Evolutionary conservation across 2,329 filamentous ascomycete species (phyloP), one percentile per base, ranked within the genome.

Genomic region (Ophiostoma ulmi): DNA sequence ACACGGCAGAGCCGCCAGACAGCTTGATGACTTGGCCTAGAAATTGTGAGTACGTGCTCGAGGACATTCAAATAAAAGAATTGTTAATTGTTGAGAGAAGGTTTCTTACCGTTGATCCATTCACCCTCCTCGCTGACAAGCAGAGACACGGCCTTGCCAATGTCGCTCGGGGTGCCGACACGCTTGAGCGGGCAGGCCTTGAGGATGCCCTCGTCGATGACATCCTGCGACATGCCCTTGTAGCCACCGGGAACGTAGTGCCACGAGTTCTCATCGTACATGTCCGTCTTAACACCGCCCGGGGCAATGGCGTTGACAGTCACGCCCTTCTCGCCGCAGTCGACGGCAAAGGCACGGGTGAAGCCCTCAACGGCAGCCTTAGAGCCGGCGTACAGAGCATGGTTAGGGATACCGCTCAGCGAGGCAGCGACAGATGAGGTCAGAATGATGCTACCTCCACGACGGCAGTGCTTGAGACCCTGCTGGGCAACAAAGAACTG

Each of bases 401-500:
- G 89, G 81, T 91, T 86, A 75, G 85, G 85, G 71, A 91, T 87
- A 69, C 89, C 88, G 52, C 88, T 83, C 75, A 91, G 83, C 73
- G 87, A 86, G 5, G 90, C 80, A 20, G 89, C 89, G 76, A 92
- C 90, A 63, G 87, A 90, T 48, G 85, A 88, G 83, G 91, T 92
- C 70, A 93, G 83, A 76, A 93, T 87, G 75, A 94, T 86, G 65
- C 91, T 85, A 41, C 91, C 91, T 71, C 90, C 88, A 64, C 86
- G 83, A 77, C 89, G 84, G 74, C 91, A 85, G 80, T 91, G 83
- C 81, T 89, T 89, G 80, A 90, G 90, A 7, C 87, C 91, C 71
- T 91, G 88, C 81, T 92, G 89, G 26, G 90, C 90, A 69, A 93
- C 90, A 79, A 93, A 92, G 83, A 92, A 92, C 80, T 92, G 89